Base-by-base conservation (phyloP, 2,329 filamentous ascomycete species). In the Davidsoniella virescens region DNA sequence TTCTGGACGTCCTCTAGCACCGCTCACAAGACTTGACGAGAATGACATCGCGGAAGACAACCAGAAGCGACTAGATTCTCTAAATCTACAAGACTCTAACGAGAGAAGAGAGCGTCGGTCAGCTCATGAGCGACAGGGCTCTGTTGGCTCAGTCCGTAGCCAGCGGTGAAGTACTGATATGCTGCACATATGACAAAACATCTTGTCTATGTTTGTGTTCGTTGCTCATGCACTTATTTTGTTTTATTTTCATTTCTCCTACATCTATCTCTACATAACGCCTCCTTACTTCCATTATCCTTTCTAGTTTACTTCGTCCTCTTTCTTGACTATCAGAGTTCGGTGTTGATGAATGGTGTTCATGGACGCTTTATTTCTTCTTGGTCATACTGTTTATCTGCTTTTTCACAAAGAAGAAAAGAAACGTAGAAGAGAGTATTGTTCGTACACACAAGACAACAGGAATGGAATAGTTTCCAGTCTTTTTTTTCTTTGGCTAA, bases 1-100 rank as follows among this genome's bases (percentile, higher is more conserved):
- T 37, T 55, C 60, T 4, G 60, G 63, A 36, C 64, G 62, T 54
- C 58, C 59, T 47, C 70, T 70, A 56, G 64, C 61, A 48, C 64
- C 57, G 47, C 65, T 70, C 58, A 70, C 68, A 50, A 71, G 67
- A 49, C 70, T 78, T 56, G 84, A 93, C 57, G 87, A 94, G 59
- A 73, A 82, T 37, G 87, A 95, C 63, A 73, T 81, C 47, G 80
- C 83, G 47, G 84, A 90, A 58, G 86, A 92, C 59, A 90, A 82
- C 62, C 82, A 87, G 65, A 85, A 88, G 67, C 77, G 87, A 58
- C 73, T 96, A 57, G 87, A 95, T 65, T 88, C 87, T 48, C 72
- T 96, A 58, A 87, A 92, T 64, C 71, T 96, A 60, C 84, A 94
- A 63, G 90, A 96, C 64, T 84, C 75, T 58, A 55, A 59, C 33